phyloP scores from a whole-genome alignment of 2,329 filamentous ascomycete species.

The Lithohypha guttulata region DNA sequence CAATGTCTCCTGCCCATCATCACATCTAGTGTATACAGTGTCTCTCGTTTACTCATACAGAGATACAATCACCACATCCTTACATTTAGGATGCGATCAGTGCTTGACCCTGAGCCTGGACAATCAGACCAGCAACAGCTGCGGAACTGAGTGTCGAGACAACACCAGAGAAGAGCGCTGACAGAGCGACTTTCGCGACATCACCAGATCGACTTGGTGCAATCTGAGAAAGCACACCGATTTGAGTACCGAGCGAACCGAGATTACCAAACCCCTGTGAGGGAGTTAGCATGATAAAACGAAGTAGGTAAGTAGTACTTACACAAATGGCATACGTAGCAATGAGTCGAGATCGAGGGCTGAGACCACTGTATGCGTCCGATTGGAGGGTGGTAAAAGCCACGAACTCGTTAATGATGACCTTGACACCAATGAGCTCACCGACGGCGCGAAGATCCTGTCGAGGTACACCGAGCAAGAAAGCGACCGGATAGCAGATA shows the following conservation, averaged over 20 bases:
- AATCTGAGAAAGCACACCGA: slow-evolving; percentile 75
- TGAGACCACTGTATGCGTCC: slow-evolving; percentile 46
- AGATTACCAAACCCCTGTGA: slow-evolving; percentile 64
- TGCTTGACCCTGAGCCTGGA: slow-evolving; percentile 26
- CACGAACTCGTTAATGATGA: slow-evolving; percentile 77
- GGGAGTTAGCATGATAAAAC: slow-evolving; percentile 12
- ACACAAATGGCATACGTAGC: slow-evolving; percentile 73
- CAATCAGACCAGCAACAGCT: slow-evolving; percentile 64
- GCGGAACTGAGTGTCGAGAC: slow-evolving; percentile 70
- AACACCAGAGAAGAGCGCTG: slow-evolving; percentile 66
- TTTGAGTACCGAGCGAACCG: slow-evolving; percentile 77
- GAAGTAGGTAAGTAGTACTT: slow-evolving; percentile 20
- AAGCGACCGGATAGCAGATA: slow-evolving; percentile 65
- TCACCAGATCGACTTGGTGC: slow-evolving; percentile 64
- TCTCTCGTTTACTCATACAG: too few relatives aligned
- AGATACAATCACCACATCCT: too few relatives aligned
- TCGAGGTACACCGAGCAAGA: slow-evolving; percentile 67
- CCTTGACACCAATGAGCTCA: slow-evolving; percentile 71
- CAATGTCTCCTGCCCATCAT: too few relatives aligned
- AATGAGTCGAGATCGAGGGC: slow-evolving; percentile 63
- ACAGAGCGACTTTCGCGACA: slow-evolving; percentile 64
- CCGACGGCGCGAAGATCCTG: slow-evolving; percentile 61
- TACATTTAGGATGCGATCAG: too few relatives aligned
- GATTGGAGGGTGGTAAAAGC: slow-evolving; percentile 53
- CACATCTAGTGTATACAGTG: too few relatives aligned